Evolutionary conservation across 2,329 filamentous ascomycete genomes (phyloP).

Genomic region (Aureobasidium sp.): DNA sequence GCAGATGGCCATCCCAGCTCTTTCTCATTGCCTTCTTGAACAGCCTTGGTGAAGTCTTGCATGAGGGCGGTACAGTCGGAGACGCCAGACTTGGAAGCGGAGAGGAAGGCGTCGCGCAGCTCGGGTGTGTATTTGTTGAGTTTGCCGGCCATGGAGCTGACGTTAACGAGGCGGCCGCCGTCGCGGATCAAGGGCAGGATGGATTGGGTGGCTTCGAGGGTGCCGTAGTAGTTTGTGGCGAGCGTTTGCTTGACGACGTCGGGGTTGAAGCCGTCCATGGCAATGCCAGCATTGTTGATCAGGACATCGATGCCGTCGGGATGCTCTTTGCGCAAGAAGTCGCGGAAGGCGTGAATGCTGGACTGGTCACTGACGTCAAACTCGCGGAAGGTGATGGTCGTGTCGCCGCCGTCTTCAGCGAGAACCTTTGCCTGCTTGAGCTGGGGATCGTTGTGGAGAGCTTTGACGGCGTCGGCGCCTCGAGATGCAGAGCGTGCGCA

Average conservation of each 20-base stretch:
- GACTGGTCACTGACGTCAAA: constrained; percentile 41
- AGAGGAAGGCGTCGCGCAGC: constrained; percentile 37
- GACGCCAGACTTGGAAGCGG: constrained; percentile 29
- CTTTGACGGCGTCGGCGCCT: constrained; percentile 40
- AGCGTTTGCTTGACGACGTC: constrained; percentile 43
- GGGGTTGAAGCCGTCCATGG: constrained; percentile 39
- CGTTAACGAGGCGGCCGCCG: constrained; percentile 42
- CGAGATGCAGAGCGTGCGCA: constrained; percentile 42
- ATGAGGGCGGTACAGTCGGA: constrained; percentile 41
- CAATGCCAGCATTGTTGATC: constrained; percentile 48
- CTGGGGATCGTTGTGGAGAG: constrained; percentile 36
- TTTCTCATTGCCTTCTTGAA: constrained; percentile 38
- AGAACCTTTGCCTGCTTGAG: constrained; percentile 42
- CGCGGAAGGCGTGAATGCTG: constrained; percentile 38
- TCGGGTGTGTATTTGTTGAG: constrained; percentile 40
- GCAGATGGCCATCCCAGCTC: constrained; percentile 42
- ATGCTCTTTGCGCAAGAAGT: constrained; percentile 37
- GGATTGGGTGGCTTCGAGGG: constrained; percentile 36
- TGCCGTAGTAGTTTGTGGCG: constrained; percentile 46
- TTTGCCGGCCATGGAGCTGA: constrained; percentile 38
- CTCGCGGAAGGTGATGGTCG: constrained; percentile 40
- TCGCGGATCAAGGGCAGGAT: constrained; percentile 41
- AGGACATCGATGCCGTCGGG: constrained; percentile 44
- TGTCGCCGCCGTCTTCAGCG: constrained; percentile 32
- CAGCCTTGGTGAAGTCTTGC: constrained; percentile 41